Evolutionary conservation across 805 yeast species (phyloP).

Genomic region (Candida tibetensis): DNA sequence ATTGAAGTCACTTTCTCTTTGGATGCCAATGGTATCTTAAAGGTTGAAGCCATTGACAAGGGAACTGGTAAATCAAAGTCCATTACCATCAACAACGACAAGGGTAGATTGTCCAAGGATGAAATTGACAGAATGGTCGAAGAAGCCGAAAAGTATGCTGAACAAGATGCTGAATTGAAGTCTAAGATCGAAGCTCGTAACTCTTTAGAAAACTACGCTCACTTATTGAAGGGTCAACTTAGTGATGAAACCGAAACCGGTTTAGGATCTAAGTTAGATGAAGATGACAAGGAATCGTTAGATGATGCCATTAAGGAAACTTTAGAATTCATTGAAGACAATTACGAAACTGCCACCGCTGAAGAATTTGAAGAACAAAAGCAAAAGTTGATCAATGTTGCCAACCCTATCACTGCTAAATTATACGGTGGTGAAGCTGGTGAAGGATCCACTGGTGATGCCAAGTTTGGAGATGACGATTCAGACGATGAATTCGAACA

Average conservation of each 20-base stretch:
- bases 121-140: slow-evolving; percentile 98
- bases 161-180: slow-evolving; percentile 45
- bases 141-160: slow-evolving; percentile 89
- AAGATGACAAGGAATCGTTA: slow-evolving; percentile 87
- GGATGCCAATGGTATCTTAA: slow-evolving; percentile 99
- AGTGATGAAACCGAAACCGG: slow-evolving; percentile 37
- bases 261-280: slow-evolving; percentile 76
- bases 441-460: slow-evolving; percentile 38
- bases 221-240: slow-evolving; percentile 47
- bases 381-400: slow-evolving; percentile 74
- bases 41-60: slow-evolving; percentile 98
- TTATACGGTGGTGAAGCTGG: slow-evolving; percentile 52
- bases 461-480: slow-evolving; percentile 42
- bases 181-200: slow-evolving; percentile 42
- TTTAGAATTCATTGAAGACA: slow-evolving; percentile 82
- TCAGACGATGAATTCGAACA: slow-evolving; percentile 44
- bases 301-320: slow-evolving; percentile 85
- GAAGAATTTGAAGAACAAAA: slow-evolving; percentile 94
- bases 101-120: slow-evolving; percentile 94
- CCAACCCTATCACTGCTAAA: slow-evolving; percentile 91
- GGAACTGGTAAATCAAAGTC: slow-evolving; percentile 98
- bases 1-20: slow-evolving; percentile 98
- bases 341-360: slow-evolving; percentile 79
- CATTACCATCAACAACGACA: slow-evolving; percentile 98
- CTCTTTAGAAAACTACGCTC: slow-evolving; percentile 46